Evolutionary conservation across 805 yeast genomes (phyloP), one percentile per base, ranked within the genome.

Genomic region (Candida parachauliodes): DNA sequence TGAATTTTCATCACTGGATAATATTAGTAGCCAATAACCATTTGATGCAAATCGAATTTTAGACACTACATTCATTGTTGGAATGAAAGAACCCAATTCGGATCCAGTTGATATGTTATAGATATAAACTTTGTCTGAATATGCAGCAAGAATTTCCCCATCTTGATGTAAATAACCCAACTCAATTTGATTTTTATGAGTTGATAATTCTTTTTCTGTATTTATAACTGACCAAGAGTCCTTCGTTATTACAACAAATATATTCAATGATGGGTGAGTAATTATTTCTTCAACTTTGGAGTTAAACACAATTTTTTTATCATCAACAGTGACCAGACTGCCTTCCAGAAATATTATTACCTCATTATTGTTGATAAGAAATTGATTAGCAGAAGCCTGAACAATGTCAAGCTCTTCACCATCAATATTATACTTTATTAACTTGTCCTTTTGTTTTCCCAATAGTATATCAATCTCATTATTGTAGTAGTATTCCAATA

Each of bases 11-110:
- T 50, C 60, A 3, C 49, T 36, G 3, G 51, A 37, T 8, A 55
- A 49, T 2, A 59, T 71, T 30, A 72, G 52, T 14, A 83, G 51
- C 74, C 82, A 79, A 53, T 77, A 80, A 1, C 91, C 91, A 50
- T 83, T 83, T 20, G 65, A 60, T 2, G 81, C 83, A 57, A 79
- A 81, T 28, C 54, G 49, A 9, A 80, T 39, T n/a, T 59, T 54
- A 5, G 54, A 44, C 8, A 74, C 59, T 1, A 37, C 25, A 1
- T 46, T 40, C 24, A 47, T 45, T n/a, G 49, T 52, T 1, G 55
- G 45, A 2, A 43, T 42, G 17, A 73, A 45, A 3, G 75, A 52
- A 8, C 62, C 70, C 14, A 55, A 38, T 14, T 39, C 43, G 8
- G 49, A 48, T 2, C 72, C 66, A 20, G 59, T 55, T 2, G 72